phyloP scores from a whole-genome alignment of 1,284 basidiomycete species.

The Meira miltonrushii region DNA sequence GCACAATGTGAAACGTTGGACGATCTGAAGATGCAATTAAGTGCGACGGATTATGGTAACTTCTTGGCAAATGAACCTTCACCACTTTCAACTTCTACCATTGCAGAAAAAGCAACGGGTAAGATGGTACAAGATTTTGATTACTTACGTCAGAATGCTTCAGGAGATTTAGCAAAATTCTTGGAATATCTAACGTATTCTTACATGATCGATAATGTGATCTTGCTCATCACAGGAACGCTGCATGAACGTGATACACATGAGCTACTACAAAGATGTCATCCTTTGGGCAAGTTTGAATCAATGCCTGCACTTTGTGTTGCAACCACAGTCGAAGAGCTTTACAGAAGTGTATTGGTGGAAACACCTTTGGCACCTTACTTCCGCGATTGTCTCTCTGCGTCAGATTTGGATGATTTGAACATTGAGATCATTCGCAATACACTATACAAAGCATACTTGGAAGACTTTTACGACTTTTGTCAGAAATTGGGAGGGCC shows the following conservation, averaged over 20 bases:
- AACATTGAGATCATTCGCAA: conserved; percentile 99
- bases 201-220: conserved; percentile 99
- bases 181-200: conserved; percentile 98
- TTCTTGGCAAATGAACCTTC: conserved; percentile 94
- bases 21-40: conserved; percentile 66
- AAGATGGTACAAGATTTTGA: conserved; percentile 96
- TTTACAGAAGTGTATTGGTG: conserved; percentile 92
- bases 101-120: conserved; percentile 90
- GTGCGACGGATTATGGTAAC: conserved; percentile 95
- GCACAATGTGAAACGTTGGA: conserved; percentile 97
- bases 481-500: conserved; percentile 65
- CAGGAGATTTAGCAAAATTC: conserved; percentile 84
- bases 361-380: conserved; percentile 97
- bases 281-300: conserved; percentile 94
- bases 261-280: conserved; percentile 91
- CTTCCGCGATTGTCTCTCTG: conserved; percentile 91
- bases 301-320: conserved; percentile 99
- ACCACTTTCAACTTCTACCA: conserved; percentile 90
- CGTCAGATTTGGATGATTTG: conserved; percentile 92
- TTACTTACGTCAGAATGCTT: conserved; percentile 83
- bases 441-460: conserved; percentile 98
- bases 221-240: conserved; percentile 93
- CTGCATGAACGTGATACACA: conserved; percentile 96
- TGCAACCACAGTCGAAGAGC: conserved; percentile 96
- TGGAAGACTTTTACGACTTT: conserved; percentile 92